Conservation (phyloP, 805 yeast species). For the Metschnikowia similis region DNA sequence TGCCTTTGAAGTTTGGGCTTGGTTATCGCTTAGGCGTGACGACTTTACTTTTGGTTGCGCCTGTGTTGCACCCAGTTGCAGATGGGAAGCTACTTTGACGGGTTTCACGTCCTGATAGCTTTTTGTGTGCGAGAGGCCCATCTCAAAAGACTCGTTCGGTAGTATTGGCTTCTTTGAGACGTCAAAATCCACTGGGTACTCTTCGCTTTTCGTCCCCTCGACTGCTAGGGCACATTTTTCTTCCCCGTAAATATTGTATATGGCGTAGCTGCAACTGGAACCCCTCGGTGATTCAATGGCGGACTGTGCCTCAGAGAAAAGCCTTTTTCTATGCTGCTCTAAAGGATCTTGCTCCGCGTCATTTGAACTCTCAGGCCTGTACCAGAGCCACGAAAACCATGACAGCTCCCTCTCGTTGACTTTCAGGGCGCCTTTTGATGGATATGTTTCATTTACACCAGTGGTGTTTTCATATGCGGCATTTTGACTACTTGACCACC, state of each 20-base stretch:
- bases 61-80: background rate
- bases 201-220: constrained; percentile 28
- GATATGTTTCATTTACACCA: background rate
- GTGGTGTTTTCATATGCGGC: background rate
- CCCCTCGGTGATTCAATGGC: constrained; percentile 33
- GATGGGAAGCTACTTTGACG: background rate
- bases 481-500: background rate
- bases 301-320: constrained; percentile 28
- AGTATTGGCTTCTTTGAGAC: constrained; percentile 29
- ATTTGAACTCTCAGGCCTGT: constrained; percentile 12
- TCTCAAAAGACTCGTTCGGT: constrained; percentile 35
- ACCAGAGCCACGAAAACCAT: constrained; percentile 7
- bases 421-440: background rate
- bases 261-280: constrained; percentile 29
- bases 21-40: background rate
- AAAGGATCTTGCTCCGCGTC: constrained; percentile 9
- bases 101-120: background rate
- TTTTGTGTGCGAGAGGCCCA: background rate
- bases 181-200: constrained; percentile 30
- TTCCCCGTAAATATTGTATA: constrained; percentile 14
- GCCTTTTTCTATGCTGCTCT: constrained; percentile 17
- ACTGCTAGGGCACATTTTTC: constrained; percentile 29
- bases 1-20: background rate
- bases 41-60: background rate
- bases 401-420: background rate